These are phyloP conservation scores for Linnemannia hyalina DNA, from an alignment of 192 early-diverging fungal species.

Conservation along the genomic window DNA sequence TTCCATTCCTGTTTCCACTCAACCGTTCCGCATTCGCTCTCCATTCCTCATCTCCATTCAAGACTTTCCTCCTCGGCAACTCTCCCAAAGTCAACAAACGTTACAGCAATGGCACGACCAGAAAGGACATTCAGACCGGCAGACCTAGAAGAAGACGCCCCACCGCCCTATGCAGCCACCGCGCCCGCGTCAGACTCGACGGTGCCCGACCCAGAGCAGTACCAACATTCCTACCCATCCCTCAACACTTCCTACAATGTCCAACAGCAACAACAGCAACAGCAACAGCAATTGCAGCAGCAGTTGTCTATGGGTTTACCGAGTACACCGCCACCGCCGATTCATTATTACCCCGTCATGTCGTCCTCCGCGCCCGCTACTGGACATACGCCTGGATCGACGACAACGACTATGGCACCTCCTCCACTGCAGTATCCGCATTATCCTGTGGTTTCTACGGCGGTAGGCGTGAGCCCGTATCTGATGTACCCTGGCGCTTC, in stretches of 20 bases:
- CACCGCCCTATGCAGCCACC: conserved; percentile 39
- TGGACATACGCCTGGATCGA: background rate
- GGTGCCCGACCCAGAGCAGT: background rate
- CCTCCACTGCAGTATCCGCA: background rate
- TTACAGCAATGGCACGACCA: conserved; percentile 12
- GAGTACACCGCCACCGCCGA: conserved; percentile 8
- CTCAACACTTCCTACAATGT: conserved; percentile 16
- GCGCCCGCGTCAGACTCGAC: background rate
- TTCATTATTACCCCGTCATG: conserved; percentile 30
- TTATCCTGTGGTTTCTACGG: background rate
- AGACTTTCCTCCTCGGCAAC: background rate
- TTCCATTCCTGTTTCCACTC: background rate
- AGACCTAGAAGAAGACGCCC: conserved; percentile 32
- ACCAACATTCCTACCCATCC: conserved; percentile 14
- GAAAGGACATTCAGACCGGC: conserved; percentile 20
- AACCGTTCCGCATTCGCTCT: background rate
- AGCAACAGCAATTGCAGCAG: background rate
- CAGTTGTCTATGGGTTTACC: background rate
- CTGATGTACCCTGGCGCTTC: background rate
- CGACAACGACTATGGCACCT: background rate
- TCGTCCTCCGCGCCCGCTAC: background rate
- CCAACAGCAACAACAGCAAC: background rate
- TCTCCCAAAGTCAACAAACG: background rate
- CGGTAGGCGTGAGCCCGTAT: background rate
- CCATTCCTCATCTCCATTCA: background rate